Base-by-base conservation (phyloP, 2,329 filamentous ascomycete species). In the Xylaria multiplex region DNA sequence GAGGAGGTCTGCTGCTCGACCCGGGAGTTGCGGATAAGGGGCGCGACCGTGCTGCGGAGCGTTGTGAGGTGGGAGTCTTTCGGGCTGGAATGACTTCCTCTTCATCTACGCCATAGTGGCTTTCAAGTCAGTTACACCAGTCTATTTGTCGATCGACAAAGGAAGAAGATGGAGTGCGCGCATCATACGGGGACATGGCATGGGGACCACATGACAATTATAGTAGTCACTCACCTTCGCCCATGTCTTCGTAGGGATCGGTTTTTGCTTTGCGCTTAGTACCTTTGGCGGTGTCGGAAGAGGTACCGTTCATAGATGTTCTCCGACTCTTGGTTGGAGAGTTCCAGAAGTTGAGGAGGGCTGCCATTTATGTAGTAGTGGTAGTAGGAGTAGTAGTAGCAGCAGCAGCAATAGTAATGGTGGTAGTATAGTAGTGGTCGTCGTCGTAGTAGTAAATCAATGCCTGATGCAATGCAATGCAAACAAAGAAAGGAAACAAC, bases 231-330 rank as follows among this genome's bases (percentile, higher is more conserved):
- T 67, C 65, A 76, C 74, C 72, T 43, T 73, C 71, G 8, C 70
- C 72, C 50, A 74, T 65, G 2, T 71, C 69, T 14, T 74, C 73
- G 52, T 76, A 75, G 9, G 70, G 72, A n/a, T 75, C 74, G 5
- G 55, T 45, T 56, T 72, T 73, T 11, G 71, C 66, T 62, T 76
- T 76, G 68, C 75, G 70, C 70, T 77, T 77, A 6, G 59, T 67
- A 30, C 73, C 71, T 56, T 72, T 68, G 30, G 59, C 49, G 27
- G 59, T 49, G 27, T 66, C 64, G 45, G 69, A 53, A 52, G 50
- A 58, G 5, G 43, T 22, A 37, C 68, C 67, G 45, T 69, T 70
- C 55, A 62, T 59, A 14, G 43, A 48, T 35, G 11, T 52, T 24
- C 22, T 67, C 27, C 42, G 40, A 27, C 58, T 30, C 40, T 61